A percentile compares a stretch with the other conserved stretches of the same genome.
These are phyloP conservation scores for Arachis monticola DNA, from an alignment of 331 rosid genomes.

Conservation along the genomic window DNA sequence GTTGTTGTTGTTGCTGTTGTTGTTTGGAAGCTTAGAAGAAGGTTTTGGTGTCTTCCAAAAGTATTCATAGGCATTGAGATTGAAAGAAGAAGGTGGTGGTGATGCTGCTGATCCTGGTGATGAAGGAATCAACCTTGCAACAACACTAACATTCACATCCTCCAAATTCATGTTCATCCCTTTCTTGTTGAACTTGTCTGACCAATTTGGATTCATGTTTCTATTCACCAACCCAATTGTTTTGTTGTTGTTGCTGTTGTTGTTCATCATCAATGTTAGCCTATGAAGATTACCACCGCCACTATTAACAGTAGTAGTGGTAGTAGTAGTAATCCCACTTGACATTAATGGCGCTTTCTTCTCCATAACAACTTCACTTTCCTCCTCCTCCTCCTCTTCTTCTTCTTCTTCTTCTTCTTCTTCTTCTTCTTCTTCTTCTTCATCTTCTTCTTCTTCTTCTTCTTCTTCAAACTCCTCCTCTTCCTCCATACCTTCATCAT, in stretches of 20 bases:
- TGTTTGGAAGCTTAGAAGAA: constrained; percentile 18
- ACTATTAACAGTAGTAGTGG: no score
- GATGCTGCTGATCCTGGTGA: constrained; percentile 31
- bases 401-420: background rate
- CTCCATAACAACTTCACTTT: constrained; percentile 35
- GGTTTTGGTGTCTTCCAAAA: constrained; percentile 56
- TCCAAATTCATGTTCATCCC: constrained; percentile 50
- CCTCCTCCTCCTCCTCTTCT: constrained; percentile 24
- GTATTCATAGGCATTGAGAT: constrained; percentile 73
- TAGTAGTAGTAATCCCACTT: constrained; percentile 37
- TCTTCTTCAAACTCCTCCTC: constrained; percentile 39
- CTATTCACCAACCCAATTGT: constrained; percentile 57
- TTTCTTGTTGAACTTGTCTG: constrained; percentile 59
- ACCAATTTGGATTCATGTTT: constrained; percentile 61
- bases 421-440: background rate
- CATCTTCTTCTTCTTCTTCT: constrained; percentile 31
- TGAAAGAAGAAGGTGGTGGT: constrained; percentile 52
- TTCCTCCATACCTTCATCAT: background rate
- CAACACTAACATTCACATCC: constrained; percentile 36
- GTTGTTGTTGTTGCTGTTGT: background rate
- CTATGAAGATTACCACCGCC: constrained; percentile 41
- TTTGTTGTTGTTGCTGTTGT: constrained; percentile 30
- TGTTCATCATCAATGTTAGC: constrained; percentile 55
- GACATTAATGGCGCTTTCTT: constrained; percentile 38
- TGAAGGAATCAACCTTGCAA: constrained; percentile 49